phyloP scores from a whole-genome alignment of 257 asterid genomes.

The Haberlea rhodopensis region DNA sequence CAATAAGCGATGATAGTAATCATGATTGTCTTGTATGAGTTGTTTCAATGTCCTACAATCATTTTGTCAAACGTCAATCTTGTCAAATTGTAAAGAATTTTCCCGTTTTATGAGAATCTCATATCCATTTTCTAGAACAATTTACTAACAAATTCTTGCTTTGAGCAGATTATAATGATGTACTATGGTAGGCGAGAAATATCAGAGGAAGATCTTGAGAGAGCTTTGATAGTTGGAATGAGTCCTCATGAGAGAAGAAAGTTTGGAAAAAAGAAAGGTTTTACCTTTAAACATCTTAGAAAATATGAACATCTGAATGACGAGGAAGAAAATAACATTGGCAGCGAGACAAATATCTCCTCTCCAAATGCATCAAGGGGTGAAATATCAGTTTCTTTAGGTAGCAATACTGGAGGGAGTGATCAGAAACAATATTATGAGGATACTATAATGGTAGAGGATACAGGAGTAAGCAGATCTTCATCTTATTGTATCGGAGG shows the following conservation, averaged over 20 bases:
- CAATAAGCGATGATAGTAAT: not conserved
- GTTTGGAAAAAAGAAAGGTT: conserved; percentile 62
- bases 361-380: conserved; percentile 20
- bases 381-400: conserved; percentile 24
- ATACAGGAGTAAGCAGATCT: conserved; percentile 23
- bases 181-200: conserved; percentile 91
- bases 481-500: conserved; percentile 19
- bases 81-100: not conserved
- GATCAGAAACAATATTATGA: conserved; percentile 34
- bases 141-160: conserved; percentile 17
- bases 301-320: conserved; percentile 22
- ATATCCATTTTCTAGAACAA: not conserved
- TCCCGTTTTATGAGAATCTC: conserved; percentile 3
- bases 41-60: not conserved
- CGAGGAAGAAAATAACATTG: conserved; percentile 13
- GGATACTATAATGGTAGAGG: conserved; percentile 23
- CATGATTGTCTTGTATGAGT: not conserved
- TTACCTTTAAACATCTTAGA: conserved; percentile 39
- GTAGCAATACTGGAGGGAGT: conserved; percentile 27
- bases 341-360: conserved; percentile 20
- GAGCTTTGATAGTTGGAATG: conserved; percentile 82
- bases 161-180: conserved; percentile 60
- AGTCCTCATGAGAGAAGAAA: conserved; percentile 79
- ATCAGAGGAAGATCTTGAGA: conserved; percentile 76
- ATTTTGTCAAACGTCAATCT: not conserved